phyloP scores from a whole-genome alignment of 768 basidiomycete species.

The Heimioporus sp. region DNA sequence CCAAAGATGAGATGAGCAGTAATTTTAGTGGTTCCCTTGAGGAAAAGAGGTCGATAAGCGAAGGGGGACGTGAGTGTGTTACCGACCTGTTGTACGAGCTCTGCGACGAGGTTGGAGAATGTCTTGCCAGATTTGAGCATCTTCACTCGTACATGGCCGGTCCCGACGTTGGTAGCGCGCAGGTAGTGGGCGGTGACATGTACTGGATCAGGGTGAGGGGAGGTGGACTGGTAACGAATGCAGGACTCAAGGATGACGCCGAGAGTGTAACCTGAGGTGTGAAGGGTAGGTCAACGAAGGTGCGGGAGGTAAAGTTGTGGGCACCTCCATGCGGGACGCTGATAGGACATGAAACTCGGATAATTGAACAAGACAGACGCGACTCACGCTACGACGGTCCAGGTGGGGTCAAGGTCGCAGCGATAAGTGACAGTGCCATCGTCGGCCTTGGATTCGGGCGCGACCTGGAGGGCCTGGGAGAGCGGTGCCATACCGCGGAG shows the following conservation, averaged over 20 bases:
- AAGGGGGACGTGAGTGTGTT: not conserved
- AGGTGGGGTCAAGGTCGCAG: conserved; percentile 43
- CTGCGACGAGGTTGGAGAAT: conserved; percentile 58
- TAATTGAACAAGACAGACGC: too few species aligned
- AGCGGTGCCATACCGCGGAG: conserved; percentile 14
- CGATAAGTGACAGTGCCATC: conserved; percentile 23
- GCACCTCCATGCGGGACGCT: conserved; percentile 58
- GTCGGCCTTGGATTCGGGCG: conserved; percentile 4
- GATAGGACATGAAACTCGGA: not conserved
- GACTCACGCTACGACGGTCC: conserved; percentile 45
- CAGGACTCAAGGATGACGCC: conserved; percentile 55
- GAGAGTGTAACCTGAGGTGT: conserved; percentile 52
- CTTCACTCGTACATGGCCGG: conserved; percentile 48
- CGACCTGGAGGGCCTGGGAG: conserved; percentile 22
- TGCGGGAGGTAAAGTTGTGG: not conserved
- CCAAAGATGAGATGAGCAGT: conserved; percentile 59
- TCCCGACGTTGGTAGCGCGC: conserved; percentile 37
- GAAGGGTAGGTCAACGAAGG: not conserved
- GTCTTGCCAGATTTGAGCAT: conserved; percentile 47
- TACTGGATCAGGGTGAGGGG: conserved; percentile 53
- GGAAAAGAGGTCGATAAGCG: not conserved
- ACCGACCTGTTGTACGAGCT: conserved; percentile 56
- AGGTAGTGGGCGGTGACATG: conserved; percentile 63
- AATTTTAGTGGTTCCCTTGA: conserved; percentile 46
- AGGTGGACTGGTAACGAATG: conserved; percentile 46